Evolutionary conservation across 2,329 filamentous ascomycete species (phyloP).

Genomic region (Geosmithia morbida): DNA sequence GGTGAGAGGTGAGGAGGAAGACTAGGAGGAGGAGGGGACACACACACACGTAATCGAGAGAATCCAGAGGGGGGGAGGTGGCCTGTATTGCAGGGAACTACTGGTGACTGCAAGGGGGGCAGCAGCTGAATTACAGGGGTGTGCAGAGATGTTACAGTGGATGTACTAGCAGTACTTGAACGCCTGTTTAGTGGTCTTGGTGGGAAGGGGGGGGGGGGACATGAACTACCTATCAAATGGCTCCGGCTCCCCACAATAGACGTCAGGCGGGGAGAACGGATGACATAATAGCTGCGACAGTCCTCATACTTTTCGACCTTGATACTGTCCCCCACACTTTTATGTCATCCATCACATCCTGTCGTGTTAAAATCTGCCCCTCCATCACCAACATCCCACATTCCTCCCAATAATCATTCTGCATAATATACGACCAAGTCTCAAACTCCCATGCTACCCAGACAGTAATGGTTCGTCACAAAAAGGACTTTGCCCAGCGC

Average conservation of each 20-base stretch:
- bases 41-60: neutral
- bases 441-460: neutral
- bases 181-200: neutral
- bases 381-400: neutral
- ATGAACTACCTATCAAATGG: neutral
- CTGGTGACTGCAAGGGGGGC: neutral
- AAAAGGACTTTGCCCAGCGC: conserved; percentile 67
- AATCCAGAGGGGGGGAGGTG: neutral
- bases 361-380: neutral
- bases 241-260: neutral
- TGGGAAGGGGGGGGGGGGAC: too few species aligned
- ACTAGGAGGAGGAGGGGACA: neutral
- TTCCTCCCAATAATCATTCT: neutral
- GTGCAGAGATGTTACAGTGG: neutral
- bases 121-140: neutral
- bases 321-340: neutral
- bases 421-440: neutral
- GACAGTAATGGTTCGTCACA: conserved; percentile 69
- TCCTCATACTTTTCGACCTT: neutral
- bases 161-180: neutral
- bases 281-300: neutral
- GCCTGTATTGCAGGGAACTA: neutral
- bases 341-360: neutral
- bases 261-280: neutral
- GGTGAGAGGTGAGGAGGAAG: neutral